phyloP scores from a whole-genome alignment of 768 basidiomycete genomes.

The Leccinellum albellum region DNA sequence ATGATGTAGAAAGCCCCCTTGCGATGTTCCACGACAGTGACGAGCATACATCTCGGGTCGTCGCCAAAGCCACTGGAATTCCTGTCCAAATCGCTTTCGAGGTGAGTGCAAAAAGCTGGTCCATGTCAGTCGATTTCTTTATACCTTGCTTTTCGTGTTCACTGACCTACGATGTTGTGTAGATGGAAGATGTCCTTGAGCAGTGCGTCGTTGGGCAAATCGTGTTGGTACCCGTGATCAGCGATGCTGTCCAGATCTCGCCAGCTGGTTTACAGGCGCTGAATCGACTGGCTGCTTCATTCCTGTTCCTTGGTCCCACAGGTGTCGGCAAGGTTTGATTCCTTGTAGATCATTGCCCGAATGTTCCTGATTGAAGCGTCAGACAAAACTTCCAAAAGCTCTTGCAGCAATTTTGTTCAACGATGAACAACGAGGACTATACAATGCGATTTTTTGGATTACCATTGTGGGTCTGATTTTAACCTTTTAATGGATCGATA shows the following conservation, averaged over 20 bases:
- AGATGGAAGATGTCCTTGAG: conserved; percentile 85
- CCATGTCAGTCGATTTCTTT: conserved; percentile 59
- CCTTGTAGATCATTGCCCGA: not conserved
- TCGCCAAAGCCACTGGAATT: conserved; percentile 86
- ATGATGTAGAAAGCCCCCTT: conserved; percentile 38
- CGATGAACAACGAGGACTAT: conserved; percentile 84
- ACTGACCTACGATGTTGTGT: conserved; percentile 1
- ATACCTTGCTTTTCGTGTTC: not conserved
- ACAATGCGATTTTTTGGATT: conserved; percentile 27
- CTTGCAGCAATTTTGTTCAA: conserved; percentile 88
- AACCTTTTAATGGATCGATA: conserved; percentile 60
- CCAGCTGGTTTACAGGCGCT: conserved; percentile 88
- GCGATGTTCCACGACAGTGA: conserved; percentile 81
- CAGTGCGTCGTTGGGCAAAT: conserved; percentile 86
- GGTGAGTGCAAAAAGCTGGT: conserved; percentile 89
- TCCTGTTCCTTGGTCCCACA: conserved; percentile 87
- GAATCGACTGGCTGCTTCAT: conserved; percentile 86
- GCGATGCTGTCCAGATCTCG: conserved; percentile 89
- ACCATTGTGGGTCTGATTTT: not conserved
- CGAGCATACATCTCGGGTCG: conserved; percentile 85
- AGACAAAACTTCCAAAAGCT: conserved; percentile 86
- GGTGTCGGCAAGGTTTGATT: conserved; percentile 73
- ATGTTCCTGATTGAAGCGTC: conserved; percentile 1
- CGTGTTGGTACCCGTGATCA: conserved; percentile 81
- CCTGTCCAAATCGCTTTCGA: conserved; percentile 85